Conservation (phyloP, 768 basidiomycete species). For the Pleurotus giganteus region DNA sequence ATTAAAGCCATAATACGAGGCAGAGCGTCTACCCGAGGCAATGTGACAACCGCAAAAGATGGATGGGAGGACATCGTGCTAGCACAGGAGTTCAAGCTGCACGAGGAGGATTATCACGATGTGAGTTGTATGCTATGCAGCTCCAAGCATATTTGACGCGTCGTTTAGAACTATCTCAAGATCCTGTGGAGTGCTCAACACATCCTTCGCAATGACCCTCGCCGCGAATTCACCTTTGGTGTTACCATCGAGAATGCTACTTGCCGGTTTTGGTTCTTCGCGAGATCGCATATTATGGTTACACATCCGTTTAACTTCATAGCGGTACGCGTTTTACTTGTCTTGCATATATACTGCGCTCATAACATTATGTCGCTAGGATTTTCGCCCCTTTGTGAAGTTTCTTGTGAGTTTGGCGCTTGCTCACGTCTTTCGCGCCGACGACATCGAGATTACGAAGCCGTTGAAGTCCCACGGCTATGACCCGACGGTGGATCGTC, state of each 20-base stretch:
- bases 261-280: slow-evolving; percentile 9
- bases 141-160: background rate
- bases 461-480: slow-evolving; percentile 1
- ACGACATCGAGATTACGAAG: slow-evolving; percentile 1
- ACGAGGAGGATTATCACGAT: background rate
- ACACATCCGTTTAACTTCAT: slow-evolving; percentile 4
- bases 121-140: background rate
- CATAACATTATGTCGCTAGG: slow-evolving; percentile 1
- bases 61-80: background rate
- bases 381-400: background rate
- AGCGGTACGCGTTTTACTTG: background rate
- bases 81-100: background rate
- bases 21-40: no score
- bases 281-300: slow-evolving; percentile 10
- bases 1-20: no score
- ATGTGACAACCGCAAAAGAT: background rate
- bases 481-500: slow-evolving; percentile 6
- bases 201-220: slow-evolving; percentile 12
- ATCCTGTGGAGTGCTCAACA: slow-evolving; percentile 8
- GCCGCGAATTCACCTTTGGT: slow-evolving; percentile 8
- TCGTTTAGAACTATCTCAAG: slow-evolving; percentile 7
- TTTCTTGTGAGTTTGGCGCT: slow-evolving; percentile 4
- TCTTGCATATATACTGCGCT: background rate
- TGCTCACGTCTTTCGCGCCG: background rate
- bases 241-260: slow-evolving; percentile 7